These are phyloP conservation scores for Pseudopediastrum boryanum DNA, from an alignment of 139 green algal species.

Conservation along the genomic window DNA sequence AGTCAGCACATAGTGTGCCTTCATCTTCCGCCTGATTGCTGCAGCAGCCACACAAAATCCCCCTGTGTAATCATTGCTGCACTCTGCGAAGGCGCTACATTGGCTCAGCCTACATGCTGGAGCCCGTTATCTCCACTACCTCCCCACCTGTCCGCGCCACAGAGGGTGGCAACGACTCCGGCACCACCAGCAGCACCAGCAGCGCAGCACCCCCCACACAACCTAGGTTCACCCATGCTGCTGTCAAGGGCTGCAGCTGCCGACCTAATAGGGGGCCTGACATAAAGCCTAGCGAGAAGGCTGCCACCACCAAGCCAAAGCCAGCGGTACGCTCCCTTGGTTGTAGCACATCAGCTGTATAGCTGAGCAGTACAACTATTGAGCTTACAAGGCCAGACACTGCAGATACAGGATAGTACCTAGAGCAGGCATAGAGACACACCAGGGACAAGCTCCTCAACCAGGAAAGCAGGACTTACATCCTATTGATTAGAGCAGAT, in stretches of 20 bases:
- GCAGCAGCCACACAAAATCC: background rate
- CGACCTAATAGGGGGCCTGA: slow-evolving; percentile 32
- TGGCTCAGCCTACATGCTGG: slow-evolving; percentile 1
- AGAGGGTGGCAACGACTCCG: background rate
- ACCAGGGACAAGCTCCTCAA: background rate
- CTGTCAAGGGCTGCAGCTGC: slow-evolving; percentile 18
- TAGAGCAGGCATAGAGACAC: background rate
- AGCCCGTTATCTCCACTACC: background rate
- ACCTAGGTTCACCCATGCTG: slow-evolving; percentile 14
- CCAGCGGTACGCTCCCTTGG: slow-evolving; percentile 51
- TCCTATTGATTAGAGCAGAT: background rate
- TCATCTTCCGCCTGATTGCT: background rate
- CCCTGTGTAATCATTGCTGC: background rate
- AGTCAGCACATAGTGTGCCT: background rate
- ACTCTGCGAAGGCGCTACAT: background rate
- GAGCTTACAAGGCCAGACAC: slow-evolving; percentile 44
- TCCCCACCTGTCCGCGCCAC: background rate
- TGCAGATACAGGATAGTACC: slow-evolving; percentile 53
- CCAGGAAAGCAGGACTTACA: background rate
- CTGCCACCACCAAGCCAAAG: slow-evolving; percentile 68
- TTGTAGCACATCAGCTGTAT: slow-evolving; percentile 60
- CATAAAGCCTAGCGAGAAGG: slow-evolving; percentile 51
- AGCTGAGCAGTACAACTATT: slow-evolving; percentile 61
- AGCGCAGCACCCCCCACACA: background rate
- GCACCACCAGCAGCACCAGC: slow-evolving; percentile 15